Percentiles rank a stretch among this genome's conserved stretches.
phyloP scores from a whole-genome alignment of 768 basidiomycete genomes.

The Saitozyma sp. region DNA sequence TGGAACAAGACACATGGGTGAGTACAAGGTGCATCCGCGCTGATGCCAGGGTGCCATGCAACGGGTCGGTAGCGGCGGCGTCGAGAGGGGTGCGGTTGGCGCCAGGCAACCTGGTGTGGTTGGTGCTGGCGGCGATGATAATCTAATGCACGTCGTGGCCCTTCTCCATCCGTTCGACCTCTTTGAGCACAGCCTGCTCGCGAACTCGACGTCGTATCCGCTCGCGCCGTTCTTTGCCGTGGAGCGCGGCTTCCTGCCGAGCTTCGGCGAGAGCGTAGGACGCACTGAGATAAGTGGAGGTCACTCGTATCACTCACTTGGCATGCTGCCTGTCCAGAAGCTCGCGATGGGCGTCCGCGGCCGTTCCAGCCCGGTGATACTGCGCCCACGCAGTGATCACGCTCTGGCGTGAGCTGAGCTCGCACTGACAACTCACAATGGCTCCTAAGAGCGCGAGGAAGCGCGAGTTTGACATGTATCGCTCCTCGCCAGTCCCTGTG shows the following conservation, averaged over 20 bases:
- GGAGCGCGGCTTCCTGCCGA: constrained; percentile 43
- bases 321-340: constrained; percentile 37
- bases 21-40: not conserved
- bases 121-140: constrained; percentile 1
- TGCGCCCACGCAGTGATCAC: constrained; percentile 39
- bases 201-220: constrained; percentile 44
- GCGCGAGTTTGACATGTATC: constrained; percentile 45
- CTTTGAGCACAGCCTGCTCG: constrained; percentile 35
- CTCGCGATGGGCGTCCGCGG: constrained; percentile 26
- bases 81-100: not conserved
- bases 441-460: constrained; percentile 15
- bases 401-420: constrained; percentile 14
- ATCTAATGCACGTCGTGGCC: constrained; percentile 2
- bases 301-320: constrained; percentile 21
- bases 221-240: constrained; percentile 45
- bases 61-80: not conserved
- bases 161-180: constrained; percentile 37
- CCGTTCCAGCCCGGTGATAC: constrained; percentile 37
- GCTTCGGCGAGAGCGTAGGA: constrained; percentile 48
- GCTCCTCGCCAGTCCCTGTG: constrained; percentile 31
- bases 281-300: constrained; percentile 26
- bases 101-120: not conserved
- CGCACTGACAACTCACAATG: not conserved
- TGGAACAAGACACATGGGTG: constrained; percentile 44
- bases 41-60: constrained; percentile 21